Evolutionary conservation across 768 basidiomycete species (phyloP), one percentile per base, ranked within the genome.

Genomic region (Coprinellus micaceus): DNA sequence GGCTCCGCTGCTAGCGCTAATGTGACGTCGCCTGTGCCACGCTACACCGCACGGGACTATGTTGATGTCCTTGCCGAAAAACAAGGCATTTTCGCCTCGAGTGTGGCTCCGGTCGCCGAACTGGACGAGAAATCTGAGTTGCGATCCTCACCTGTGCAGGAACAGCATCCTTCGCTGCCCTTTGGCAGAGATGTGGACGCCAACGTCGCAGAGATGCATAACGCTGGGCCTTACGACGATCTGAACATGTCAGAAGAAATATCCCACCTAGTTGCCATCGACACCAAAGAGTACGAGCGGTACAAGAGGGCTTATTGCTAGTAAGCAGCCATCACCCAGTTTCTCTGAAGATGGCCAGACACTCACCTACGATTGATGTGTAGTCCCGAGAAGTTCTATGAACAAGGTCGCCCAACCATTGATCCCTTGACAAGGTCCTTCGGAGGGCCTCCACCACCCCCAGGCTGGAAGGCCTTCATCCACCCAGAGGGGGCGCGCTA

Each of bases 401-500:
- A 33, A 33, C 33, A 6, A 33, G 33, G 33, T 6, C 40, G 15
- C 6, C 40, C 13, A 17, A 43, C 19, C 10, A 43, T 43, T 7
- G 40, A 43, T 17, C 40, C 40, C 7, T 17, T 43, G 7, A 43
- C 13, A 19, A 43, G 7, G 7, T 43, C 40, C 6, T 43, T 43
- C n/a, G 15, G n/a, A 4, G 40, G 7, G 5, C 40, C 40, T 43
- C 40, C 15, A 10, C 15, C n/a, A 7, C 40, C 40, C 6, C 7
- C 13, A 10, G 46, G 46, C 21, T 47, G 46, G 46, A 47, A 28
- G 26, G 5, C 11, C 28, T 50, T 50, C 49, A 33, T 58, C 12
- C 67, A 70, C 58, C 67, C 69, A 6, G 66, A 70, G 53, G 69
- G 67, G 15, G 60, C 60, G 11, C 40, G 61, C 6, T 70, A 67